Percentiles rank a stretch among this genome's conserved stretches.
Evolutionary conservation across 2,329 filamentous ascomycete species (phyloP).

Genomic region (Aspergillus glaucus): DNA sequence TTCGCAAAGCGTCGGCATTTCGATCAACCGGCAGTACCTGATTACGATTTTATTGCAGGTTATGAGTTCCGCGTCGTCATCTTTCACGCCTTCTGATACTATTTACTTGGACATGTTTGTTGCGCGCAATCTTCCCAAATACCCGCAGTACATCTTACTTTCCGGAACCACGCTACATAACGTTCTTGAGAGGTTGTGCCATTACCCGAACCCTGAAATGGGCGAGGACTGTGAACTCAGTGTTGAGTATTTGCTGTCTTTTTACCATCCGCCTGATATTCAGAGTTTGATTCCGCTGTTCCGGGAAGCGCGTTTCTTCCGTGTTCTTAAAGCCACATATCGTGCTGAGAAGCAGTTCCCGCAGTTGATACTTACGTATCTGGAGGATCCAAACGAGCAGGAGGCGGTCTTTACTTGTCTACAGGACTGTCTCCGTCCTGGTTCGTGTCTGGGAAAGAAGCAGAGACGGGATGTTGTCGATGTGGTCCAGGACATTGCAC

Average conservation of each 20-base stretch:
- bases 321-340: conserved; percentile 86
- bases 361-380: conserved; percentile 70
- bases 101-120: conserved; percentile 99
- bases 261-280: conserved; percentile 84
- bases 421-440: conserved; percentile 62
- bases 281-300: conserved; percentile 70
- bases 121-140: conserved; percentile 90
- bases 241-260: conserved; percentile 85
- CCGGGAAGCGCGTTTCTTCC: conserved; percentile 73
- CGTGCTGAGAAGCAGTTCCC: conserved; percentile 71
- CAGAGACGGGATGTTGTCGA: conserved; percentile 66
- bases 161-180: conserved; percentile 78
- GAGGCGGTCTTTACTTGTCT: conserved; percentile 74
- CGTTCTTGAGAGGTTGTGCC: conserved; percentile 75
- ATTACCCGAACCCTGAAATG: conserved; percentile 72
- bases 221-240: conserved; percentile 95
- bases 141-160: conserved; percentile 88
- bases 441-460: conserved; percentile 57
- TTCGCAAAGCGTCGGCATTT: conserved; percentile 48
- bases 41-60: conserved; percentile 85
- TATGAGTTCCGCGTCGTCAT: conserved; percentile 61
- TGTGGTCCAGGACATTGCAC: conserved; percentile 60
- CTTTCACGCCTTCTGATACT: conserved; percentile 71
- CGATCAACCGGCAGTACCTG: conserved; percentile 85
- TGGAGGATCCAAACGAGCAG: conserved; percentile 75